Base-by-base conservation (phyloP, 108 stramenopile species). In the Skeletonema costatum region DNA sequence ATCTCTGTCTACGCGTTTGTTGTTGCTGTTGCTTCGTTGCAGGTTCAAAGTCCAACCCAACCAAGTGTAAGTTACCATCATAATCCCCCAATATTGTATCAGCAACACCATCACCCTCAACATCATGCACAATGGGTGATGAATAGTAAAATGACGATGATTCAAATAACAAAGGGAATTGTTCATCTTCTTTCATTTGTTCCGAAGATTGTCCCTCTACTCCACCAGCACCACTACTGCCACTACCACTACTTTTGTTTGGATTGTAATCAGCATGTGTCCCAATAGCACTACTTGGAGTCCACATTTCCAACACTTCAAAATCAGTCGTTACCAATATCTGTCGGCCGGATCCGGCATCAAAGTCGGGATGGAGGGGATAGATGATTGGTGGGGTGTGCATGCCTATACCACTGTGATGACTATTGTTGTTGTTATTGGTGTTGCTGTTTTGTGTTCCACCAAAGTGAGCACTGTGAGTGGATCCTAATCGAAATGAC, bases 81-180 rank as follows among this genome's bases (percentile, higher is more conserved):
- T 94, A 94, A 70, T 94, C 93, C 0, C 80, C 73, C 29, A 90
- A 53, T 50, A 92, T 89, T 14, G 87, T 90, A 82, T 94, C 93
- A 6, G 76, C 61, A 36, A 92, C 81, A 0, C 91, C 93, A 78
- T 92, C 93, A n/a, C 83, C 83, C 41, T 88, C 85, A 33, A 89
- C 84, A 71, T 94, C 93, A 17, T 85, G 78, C 3, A 94, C 66
- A 33, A 94, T 73, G 3, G 93, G 93, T 30, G 84, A 77, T 6
- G 86, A 74, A 38, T 84, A 79, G 68, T 87, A 84, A 71, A 94
- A 94, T n/a, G 89, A 83, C 11, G 83, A 84, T 16, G 83, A 78
- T 73, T 92, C 90, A 72, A 90, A 89, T n/a, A 93, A 60, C 13
- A 90, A 76, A 5, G 93, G 93, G 73, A 88, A 94, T 44, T 91